These are phyloP conservation scores for Psidium guajava DNA, from an alignment of 345 rosid species.

Conservation along the genomic window DNA sequence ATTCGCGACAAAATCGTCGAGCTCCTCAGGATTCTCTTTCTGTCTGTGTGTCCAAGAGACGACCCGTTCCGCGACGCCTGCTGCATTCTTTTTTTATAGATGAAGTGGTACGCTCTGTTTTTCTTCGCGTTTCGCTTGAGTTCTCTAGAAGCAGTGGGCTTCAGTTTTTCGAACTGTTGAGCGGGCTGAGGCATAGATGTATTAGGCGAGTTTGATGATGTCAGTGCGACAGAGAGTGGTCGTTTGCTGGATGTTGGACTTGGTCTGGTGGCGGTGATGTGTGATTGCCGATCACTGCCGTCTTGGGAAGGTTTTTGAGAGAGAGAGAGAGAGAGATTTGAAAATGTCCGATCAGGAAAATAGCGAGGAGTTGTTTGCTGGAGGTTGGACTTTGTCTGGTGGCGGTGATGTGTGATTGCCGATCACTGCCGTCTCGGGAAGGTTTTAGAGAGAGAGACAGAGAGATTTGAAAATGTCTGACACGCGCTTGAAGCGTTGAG, in stretches of 20 bases:
- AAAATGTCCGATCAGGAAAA: too few species aligned
- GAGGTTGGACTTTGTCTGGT: slow-evolving; percentile 4
- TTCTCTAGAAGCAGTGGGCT: neutral
- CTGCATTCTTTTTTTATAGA: neutral
- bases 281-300: too few species aligned
- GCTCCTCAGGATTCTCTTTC: neutral
- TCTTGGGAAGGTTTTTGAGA: too few species aligned
- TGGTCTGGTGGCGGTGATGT: too few species aligned
- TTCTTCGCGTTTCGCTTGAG: neutral
- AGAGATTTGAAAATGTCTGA: neutral
- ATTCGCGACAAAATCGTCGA: neutral
- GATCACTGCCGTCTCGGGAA: neutral
- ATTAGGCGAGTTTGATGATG: neutral
- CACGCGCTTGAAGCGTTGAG: neutral
- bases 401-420: neutral
- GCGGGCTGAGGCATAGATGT: neutral
- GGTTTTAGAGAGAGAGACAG: neutral
- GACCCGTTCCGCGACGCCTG: neutral
- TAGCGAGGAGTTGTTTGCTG: neutral
- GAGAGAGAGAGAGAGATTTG: too few species aligned
- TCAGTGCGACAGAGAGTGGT: neutral
- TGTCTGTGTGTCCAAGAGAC: neutral
- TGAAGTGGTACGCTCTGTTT: neutral
- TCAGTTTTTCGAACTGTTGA: neutral
- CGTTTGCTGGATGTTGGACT: too few species aligned